These are phyloP conservation scores for Fusarium sp. DNA, from an alignment of 2,329 filamentous ascomycete species.

Conservation along the genomic window DNA sequence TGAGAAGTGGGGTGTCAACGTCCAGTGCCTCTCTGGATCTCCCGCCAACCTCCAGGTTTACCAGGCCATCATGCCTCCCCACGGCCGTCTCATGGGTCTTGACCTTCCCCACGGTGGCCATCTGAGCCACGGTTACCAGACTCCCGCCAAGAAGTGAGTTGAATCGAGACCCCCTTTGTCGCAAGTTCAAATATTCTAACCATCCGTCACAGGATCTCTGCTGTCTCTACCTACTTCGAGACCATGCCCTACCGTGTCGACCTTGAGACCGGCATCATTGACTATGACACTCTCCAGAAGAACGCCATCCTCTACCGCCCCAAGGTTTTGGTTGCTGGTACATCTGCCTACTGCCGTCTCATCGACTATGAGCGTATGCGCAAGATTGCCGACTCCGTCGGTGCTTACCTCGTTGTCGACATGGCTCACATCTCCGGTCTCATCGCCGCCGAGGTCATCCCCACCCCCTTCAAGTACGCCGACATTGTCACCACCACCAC, in stretches of 20 bases:
- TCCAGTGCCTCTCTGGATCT: slow-evolving; percentile 91
- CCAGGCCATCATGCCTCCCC: slow-evolving; percentile 94
- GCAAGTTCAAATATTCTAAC: slow-evolving; percentile 10
- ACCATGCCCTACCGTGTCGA: slow-evolving; percentile 96
- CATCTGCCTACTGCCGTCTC: slow-evolving; percentile 96
- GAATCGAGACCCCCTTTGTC: not conserved
- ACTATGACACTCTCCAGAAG: slow-evolving; percentile 93
- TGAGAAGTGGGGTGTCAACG: slow-evolving; percentile 97
- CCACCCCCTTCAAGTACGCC: slow-evolving; percentile 89
- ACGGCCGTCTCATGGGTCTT: slow-evolving; percentile 96
- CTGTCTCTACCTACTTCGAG: slow-evolving; percentile 98
- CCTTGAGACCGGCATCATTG: slow-evolving; percentile 91
- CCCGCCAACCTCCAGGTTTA: slow-evolving; percentile 98
- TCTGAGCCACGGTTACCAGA: slow-evolving; percentile 97
- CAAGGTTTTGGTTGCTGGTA: slow-evolving; percentile 95
- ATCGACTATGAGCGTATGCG: slow-evolving; percentile 98
- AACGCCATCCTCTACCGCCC: slow-evolving; percentile 91
- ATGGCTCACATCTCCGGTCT: slow-evolving; percentile 99
- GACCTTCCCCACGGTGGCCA: slow-evolving; percentile 95
- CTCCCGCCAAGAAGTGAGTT: slow-evolving; percentile 84
- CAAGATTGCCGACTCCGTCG: slow-evolving; percentile 91
- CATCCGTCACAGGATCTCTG: slow-evolving; percentile 74
- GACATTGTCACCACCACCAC: slow-evolving; percentile 99
- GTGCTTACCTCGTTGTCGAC: slow-evolving; percentile 94
- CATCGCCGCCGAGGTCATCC: slow-evolving; percentile 91